Percentiles rank a stretch among this genome's conserved stretches.
Conservation (phyloP, 129 eudicot genomes). For the Smallanthus sonchifolius region DNA sequence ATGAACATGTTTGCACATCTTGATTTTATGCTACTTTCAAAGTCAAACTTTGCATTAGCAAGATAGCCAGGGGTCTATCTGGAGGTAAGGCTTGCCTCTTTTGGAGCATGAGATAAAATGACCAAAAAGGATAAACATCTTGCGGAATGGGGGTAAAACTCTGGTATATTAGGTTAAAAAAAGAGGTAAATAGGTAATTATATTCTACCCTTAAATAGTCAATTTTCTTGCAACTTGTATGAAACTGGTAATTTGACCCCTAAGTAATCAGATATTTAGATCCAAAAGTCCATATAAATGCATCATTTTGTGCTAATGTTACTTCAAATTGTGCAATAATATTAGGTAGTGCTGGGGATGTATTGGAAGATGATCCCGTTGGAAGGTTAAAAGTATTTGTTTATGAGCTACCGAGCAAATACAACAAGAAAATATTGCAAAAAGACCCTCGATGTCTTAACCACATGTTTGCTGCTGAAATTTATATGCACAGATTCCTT, state of each 20-base stretch:
- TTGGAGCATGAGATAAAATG: neutral
- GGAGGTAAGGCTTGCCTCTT: neutral
- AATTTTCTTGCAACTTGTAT: neutral
- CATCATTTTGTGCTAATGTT: slow-evolving; percentile 1
- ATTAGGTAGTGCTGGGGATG: slow-evolving; percentile 99
- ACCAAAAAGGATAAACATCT: neutral
- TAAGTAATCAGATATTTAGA: neutral
- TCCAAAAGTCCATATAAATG: neutral
- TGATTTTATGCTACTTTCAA: neutral
- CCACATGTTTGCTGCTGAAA: slow-evolving; percentile 98
- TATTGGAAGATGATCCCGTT: slow-evolving; percentile 91
- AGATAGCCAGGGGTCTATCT: too few species aligned
- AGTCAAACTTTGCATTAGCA: too few species aligned
- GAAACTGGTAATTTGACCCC: neutral
- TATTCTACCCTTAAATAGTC: neutral
- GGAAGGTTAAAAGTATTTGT: slow-evolving; percentile 90
- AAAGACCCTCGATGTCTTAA: slow-evolving; percentile 89
- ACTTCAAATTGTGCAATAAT: slow-evolving; percentile 22
- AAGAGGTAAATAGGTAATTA: neutral
- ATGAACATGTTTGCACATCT: neutral
- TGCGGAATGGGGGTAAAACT: neutral
- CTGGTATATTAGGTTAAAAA: neutral
- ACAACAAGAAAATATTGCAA: slow-evolving; percentile 89
- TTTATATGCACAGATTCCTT: slow-evolving; percentile 88
- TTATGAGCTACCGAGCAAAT: slow-evolving; percentile 97